Base-by-base conservation (phyloP, 768 basidiomycete species). In the Panaeolus cyanescens region DNA sequence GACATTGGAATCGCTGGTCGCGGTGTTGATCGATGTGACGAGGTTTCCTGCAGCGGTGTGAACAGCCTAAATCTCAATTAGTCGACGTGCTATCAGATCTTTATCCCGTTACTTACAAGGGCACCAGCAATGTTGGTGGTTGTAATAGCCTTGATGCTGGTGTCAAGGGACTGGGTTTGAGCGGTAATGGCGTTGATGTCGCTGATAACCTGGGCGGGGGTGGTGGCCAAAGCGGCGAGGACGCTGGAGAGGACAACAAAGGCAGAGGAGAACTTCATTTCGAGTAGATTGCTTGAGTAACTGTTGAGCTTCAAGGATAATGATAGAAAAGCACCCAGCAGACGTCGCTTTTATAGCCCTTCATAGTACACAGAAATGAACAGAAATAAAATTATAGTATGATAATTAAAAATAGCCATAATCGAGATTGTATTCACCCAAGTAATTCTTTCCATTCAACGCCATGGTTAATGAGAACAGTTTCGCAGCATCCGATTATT, bases 111-210 rank as follows among this genome's bases (percentile, higher is more conserved):
- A 8, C 39, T 28, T 32, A 55, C 8, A 1, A 77, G 42, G 32
- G 62, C 67, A 40, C 65, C 66, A 1, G 70, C 73, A 9, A 64
- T 63, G 31, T 54, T 31, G 5, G 76, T 72, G 10, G 45, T 50
- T 4, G 45, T 50, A 70, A 73, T 75, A 4, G 68, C 68, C 13
- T 68, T 65, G 56, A 80, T 74, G 5, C 67, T 60, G 32, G 56
- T 66, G 58, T 77, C 68, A 12, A 79, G 70, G 20, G 64, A 62
- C 12, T 67, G 72, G 7, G 74, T 64, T 40, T 68, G 67, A 9
- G 67, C 60, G 5, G 68, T 55, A 53, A 79, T 72, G 9, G 19
- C 61, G 5, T 40, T 57, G 45, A 77, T 67, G 65, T 78, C 78
- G 15, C 62, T 39, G 57, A 72, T 56, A 25, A 80, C 70, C 30